A percentile compares a stretch with the other conserved stretches of the same genome.
Evolutionary conservation across 495 filamentous ascomycete species (phyloP).

Genomic region (Hypoxylon fuscum): DNA sequence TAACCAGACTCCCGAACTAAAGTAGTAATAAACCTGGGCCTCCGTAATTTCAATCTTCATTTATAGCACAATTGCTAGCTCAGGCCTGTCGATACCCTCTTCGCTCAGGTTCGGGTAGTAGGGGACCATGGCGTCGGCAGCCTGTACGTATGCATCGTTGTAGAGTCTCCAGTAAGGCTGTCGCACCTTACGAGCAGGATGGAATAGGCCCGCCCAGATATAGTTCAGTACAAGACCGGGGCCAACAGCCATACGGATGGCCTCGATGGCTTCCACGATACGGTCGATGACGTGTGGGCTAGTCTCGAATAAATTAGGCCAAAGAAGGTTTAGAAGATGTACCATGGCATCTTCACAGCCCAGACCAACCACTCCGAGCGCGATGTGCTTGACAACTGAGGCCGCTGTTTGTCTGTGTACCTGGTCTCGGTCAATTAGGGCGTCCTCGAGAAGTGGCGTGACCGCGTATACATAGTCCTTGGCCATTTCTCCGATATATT

Average conservation of each 20-base stretch:
- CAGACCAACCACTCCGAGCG: conserved; percentile 92
- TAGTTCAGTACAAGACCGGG: conserved; percentile 95
- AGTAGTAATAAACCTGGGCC: too few relatives aligned
- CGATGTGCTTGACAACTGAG: conserved; percentile 95
- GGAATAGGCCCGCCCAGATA: conserved; percentile 96
- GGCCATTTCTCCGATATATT: conserved; percentile 99
- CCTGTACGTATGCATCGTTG: conserved; percentile 96
- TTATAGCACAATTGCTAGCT: conserved; percentile 86
- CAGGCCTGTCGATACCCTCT: conserved; percentile 75
- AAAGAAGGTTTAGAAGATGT: conserved; percentile 94
- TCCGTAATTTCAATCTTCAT: background rate
- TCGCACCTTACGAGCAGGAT: conserved; percentile 92
- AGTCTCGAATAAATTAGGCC: conserved; percentile 98
- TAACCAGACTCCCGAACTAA: conserved; percentile 12
- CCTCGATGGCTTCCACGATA: conserved; percentile 95
- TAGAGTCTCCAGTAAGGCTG: conserved; percentile 94
- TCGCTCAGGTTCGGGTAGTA: conserved; percentile 89
- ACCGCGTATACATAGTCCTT: conserved; percentile 99
- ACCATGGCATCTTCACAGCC: conserved; percentile 99
- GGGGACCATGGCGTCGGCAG: conserved; percentile 92
- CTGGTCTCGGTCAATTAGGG: conserved; percentile 97
- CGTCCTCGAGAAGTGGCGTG: conserved; percentile 96
- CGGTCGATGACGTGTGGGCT: conserved; percentile 98
- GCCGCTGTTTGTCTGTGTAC: conserved; percentile 98
- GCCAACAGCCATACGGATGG: conserved; percentile 92